Evolutionary conservation across 2,329 filamentous ascomycete genomes (phyloP).

Genomic region (Alternaria brassicicola): DNA sequence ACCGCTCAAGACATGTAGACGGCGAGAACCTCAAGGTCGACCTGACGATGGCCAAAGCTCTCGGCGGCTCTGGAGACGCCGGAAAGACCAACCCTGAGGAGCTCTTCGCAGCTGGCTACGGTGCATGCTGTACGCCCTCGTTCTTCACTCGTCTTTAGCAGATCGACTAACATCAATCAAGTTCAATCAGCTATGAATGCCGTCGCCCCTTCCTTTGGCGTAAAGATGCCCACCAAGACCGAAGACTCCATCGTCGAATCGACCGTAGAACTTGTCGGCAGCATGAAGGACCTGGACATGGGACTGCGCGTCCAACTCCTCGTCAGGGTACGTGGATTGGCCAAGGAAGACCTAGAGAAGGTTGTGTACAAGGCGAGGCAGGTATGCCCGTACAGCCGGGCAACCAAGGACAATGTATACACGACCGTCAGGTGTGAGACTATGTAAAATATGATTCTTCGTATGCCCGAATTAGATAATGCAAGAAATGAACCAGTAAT

Average conservation of each 20-base stretch:
- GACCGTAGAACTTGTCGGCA: constrained; percentile 54
- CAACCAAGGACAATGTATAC: constrained; percentile 44
- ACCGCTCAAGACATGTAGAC: constrained; percentile 33
- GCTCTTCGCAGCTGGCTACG: constrained; percentile 57
- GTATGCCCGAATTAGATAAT: too few relatives aligned
- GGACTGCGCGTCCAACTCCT: constrained; percentile 54
- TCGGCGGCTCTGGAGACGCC: constrained; percentile 51
- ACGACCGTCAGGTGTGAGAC: constrained; percentile 29
- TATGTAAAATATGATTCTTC: too few relatives aligned
- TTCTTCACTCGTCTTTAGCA: rapidly evolving
- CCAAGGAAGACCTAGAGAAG: constrained; percentile 45
- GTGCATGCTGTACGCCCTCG: constrained; percentile 50
- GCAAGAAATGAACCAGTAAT: background rate
- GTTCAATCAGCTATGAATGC: constrained; percentile 55
- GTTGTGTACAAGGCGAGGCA: constrained; percentile 44
- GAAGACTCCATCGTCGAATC: constrained; percentile 51
- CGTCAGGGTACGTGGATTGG: constrained; percentile 44
- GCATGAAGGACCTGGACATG: constrained; percentile 54
- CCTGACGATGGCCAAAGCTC: constrained; percentile 53
- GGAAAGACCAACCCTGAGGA: constrained; percentile 55
- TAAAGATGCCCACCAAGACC: constrained; percentile 50
- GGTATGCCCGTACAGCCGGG: constrained; percentile 46
- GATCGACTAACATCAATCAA: background rate
- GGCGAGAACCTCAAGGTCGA: constrained; percentile 47
- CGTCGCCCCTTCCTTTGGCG: constrained; percentile 48